A percentile compares a stretch with the other conserved stretches of the same genome.
phyloP scores from a whole-genome alignment of 1,284 basidiomycete genomes.

The Cryptococcus sp. region DNA sequence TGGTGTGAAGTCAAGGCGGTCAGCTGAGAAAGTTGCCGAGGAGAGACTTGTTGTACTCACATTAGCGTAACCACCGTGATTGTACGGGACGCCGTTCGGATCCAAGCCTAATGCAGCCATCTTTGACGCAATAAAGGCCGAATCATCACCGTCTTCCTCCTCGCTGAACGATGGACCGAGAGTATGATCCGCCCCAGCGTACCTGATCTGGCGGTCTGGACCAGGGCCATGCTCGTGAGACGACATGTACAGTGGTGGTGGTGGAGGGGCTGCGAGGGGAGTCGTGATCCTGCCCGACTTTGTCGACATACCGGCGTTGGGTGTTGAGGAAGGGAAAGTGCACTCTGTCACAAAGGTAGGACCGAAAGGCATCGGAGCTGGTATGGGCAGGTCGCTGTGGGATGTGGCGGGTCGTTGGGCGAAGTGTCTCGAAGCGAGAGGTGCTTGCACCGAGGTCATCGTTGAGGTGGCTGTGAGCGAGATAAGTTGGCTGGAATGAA shows the following conservation, averaged over 20 bases:
- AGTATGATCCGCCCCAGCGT: slow-evolving; percentile 41
- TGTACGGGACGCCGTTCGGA: slow-evolving; percentile 24
- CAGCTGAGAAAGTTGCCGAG: neutral
- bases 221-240: slow-evolving; percentile 14
- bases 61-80: slow-evolving; percentile 10
- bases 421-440: neutral
- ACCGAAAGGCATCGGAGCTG: neutral
- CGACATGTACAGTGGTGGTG: slow-evolving; percentile 21
- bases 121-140: slow-evolving; percentile 43
- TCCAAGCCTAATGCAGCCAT: slow-evolving; percentile 42
- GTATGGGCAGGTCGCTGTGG: neutral
- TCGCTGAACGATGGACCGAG: slow-evolving; percentile 47
- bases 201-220: slow-evolving; percentile 19
- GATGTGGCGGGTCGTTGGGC: neutral
- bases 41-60: neutral
- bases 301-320: neutral
- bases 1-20: neutral
- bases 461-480: too few species aligned
- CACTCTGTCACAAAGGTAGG: neutral
- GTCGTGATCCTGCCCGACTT: slow-evolving; percentile 17
- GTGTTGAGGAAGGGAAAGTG: neutral
- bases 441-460: neutral
- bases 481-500: too few species aligned
- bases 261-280: slow-evolving; percentile 26
- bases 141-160: slow-evolving; percentile 50